Evolutionary conservation across 768 basidiomycete species (phyloP).

Genomic region (Ephemerocybe angulata): DNA sequence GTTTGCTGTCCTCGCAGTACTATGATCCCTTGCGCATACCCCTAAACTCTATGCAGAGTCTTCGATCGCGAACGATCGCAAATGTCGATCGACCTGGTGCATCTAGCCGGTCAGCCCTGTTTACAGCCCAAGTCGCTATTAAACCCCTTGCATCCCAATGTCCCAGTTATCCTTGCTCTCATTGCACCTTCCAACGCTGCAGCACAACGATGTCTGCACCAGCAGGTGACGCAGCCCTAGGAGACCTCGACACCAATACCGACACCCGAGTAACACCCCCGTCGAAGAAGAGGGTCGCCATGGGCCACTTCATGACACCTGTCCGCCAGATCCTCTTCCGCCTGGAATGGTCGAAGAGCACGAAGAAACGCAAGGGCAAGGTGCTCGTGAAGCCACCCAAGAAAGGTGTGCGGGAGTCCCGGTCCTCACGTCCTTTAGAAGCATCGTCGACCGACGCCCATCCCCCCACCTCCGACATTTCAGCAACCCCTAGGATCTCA

Average conservation of each 20-base stretch:
- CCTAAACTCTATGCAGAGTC: too few species aligned
- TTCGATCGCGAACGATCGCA: neutral
- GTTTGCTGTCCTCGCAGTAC: too few species aligned
- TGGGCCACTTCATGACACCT: conserved; percentile 21
- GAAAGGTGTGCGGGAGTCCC: too few species aligned
- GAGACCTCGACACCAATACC: neutral
- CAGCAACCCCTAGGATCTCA: too few species aligned
- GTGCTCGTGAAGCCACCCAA: conserved; percentile 14
- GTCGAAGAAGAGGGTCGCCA: neutral
- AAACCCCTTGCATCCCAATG: neutral
- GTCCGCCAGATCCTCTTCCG: conserved; percentile 42
- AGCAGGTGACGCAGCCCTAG: too few species aligned
- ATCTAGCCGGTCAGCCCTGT: neutral
- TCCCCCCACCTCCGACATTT: conserved; percentile 5
- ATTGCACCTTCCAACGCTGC: neutral
- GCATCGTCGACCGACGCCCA: too few species aligned
- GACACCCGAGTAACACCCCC: neutral
- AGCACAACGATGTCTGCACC: too few species aligned
- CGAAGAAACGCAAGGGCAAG: neutral
- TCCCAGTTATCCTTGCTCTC: neutral
- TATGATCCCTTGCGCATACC: too few species aligned
- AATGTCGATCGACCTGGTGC: neutral
- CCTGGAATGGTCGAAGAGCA: conserved; percentile 30
- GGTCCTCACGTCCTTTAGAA: too few species aligned
- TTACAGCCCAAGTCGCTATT: neutral